Evolutionary conservation across 1,284 basidiomycete species (phyloP), one percentile per base, ranked within the genome.

Genomic region (Flammula alnicola): DNA sequence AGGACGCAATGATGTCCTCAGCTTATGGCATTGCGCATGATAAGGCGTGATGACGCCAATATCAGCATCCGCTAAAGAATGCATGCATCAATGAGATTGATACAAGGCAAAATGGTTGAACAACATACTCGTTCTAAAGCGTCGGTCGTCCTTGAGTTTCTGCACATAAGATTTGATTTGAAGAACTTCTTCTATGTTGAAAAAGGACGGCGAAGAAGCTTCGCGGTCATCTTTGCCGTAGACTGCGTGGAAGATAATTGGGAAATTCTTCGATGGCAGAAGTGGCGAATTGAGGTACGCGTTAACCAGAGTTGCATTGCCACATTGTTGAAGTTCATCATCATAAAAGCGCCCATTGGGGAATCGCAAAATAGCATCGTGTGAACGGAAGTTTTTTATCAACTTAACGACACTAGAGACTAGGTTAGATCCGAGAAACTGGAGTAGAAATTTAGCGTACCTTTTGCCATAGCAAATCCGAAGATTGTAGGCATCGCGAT

Each of bases 181-280:
- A 0, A 74, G 65, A 0, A 73, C 76, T 57, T 87, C 84, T 29
- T 77, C 73, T 27, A 79, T 71, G 51, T 86, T 87, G 68, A 85
- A 85, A 66, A 83, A 86, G 0, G 84, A 86, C 0, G 83, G 84
- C 0, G 83, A 85, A 0, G 74, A 76, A 3, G 74, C 75, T 60
- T 87, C 83, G 5, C 82, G 76, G 29, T 77, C 70, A 54, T 87
- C 84, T 50, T 79, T 77, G n/a, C 84, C 84, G 25, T 68, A 57
- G 11, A 86, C 71, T 3, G 74, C 73, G 57, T 86, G 82, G 63
- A 87, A 84, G 0, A 87, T 65, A 25, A 86, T 65, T 0, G 84
- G 83, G 63, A 84, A 85, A 0, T 71, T 66, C 23, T 67, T 68
- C 2, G 67, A 71, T 1, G 74, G 74, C 9, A 86, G 67, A 12